Conservation (phyloP, 75 land plant species). For the Azolla pinnata region DNA sequence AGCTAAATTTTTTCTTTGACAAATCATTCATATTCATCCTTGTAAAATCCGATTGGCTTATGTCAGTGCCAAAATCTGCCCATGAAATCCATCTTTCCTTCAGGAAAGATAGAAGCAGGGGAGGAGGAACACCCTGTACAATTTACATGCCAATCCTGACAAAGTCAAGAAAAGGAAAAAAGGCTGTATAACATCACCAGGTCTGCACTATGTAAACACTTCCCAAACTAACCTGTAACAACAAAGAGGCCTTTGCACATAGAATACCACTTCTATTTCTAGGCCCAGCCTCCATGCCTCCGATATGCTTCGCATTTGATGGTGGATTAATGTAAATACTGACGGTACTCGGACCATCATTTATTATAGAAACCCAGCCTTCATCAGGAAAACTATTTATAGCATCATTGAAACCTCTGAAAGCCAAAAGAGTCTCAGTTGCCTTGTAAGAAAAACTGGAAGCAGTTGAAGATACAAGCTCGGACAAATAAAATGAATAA, state of each 20-base stretch:
- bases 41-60: background rate
- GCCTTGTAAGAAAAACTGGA: background rate
- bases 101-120: conserved; percentile 10
- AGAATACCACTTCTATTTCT: conserved; percentile 27
- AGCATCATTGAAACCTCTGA: conserved; percentile 35
- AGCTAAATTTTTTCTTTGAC: background rate
- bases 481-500: background rate
- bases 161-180: background rate
- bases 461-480: background rate
- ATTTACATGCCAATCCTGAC: background rate
- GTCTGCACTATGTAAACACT: background rate
- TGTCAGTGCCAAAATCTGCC: conserved; percentile 18
- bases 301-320: conserved; percentile 17
- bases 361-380: conserved; percentile 21
- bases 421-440: background rate
- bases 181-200: background rate
- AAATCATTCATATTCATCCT: background rate
- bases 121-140: conserved; percentile 4
- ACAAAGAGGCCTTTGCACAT: conserved; percentile 43
- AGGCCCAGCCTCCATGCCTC: conserved; percentile 6
- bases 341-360: conserved; percentile 28
- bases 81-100: conserved; percentile 24
- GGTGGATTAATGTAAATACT: conserved; percentile 17
- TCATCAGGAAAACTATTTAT: conserved; percentile 28
- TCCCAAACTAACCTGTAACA: conserved; percentile 24